Base-by-base conservation (phyloP, 495 filamentous ascomycete species). In the Neurospora tetraspora region DNA sequence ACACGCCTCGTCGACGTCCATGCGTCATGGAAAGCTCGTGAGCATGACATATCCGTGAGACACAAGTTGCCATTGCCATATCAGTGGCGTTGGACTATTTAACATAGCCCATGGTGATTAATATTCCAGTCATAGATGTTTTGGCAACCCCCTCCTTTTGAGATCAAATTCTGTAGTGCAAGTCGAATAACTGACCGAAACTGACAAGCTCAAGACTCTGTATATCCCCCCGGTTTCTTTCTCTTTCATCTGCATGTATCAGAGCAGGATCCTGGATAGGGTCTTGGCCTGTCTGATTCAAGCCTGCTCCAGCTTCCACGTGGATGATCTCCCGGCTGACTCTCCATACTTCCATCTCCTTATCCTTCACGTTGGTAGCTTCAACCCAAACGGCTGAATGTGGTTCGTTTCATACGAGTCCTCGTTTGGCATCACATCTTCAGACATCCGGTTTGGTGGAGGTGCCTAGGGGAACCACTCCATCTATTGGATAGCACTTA, bases 401-500 rank as follows among this genome's bases (percentile, higher is more conserved):
- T 31, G 6, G 1, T 61, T 34, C 53, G 27, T 65, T 65, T 65
- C 53, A 65, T 4, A 9, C 14, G 0, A 27, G 10, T 27, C 47
- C 47, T 9, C 20, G 20, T 27, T 59, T 59, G 11, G n/a, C 47
- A 59, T 59, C 47, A 53, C 10, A 53, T 53, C 20, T 14, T 53
- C n/a, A 14, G 6, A 45, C 18, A 45, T 45, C 42, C 18, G 42
- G 1, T 3, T n/a, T 45, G 0, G 4, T 0, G 53, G 53, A 61
- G 27, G 6, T 71, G 68, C 73, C 78, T 78, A 73, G 69, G 69
- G 39, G 73, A 71, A 70, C 76, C 69, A 69, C 75, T 74, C 70
- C 73, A 69, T 80, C 78, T 80, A 79, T 78, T 80, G 45, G 79
- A 71, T 72, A 74, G 78, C 79, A 74, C 71, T 81, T 85, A 86